Percentiles rank a stretch among this genome's conserved stretches.
phyloP scores from a whole-genome alignment of 371 early-diverging fungal species.

The Capillidium rhysosporum region DNA sequence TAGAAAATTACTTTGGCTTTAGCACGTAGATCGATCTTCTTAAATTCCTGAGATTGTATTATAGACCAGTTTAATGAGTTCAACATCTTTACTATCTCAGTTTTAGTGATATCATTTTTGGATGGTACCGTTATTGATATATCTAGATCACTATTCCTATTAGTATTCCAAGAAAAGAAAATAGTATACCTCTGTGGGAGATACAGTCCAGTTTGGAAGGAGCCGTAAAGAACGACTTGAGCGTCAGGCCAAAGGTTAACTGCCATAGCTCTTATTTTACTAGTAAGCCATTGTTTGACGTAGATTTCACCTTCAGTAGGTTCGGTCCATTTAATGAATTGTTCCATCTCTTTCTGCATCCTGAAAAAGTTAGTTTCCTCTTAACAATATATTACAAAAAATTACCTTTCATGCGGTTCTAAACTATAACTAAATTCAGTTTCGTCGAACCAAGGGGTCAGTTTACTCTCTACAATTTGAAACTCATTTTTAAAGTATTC shows the following conservation, averaged over 20 bases:
- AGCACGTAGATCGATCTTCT: background rate
- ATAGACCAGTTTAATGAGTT: no score
- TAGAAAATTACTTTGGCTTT: background rate
- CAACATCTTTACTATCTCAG: background rate
- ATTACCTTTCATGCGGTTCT: no score
- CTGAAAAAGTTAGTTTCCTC: background rate
- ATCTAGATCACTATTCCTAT: constrained; percentile 49
- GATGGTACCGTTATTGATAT: constrained; percentile 15
- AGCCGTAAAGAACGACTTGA: constrained; percentile 55
- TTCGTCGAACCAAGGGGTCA: no score
- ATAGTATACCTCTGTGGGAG: constrained; percentile 50
- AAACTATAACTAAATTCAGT: no score
- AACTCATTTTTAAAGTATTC: no score
- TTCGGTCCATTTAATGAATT: constrained; percentile 47
- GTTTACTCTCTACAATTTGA: no score
- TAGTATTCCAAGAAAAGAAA: background rate
- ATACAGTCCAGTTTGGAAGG: constrained; percentile 63
- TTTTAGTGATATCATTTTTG: background rate
- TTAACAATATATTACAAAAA: no score
- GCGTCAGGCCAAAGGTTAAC: constrained; percentile 16
- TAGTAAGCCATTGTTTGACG: constrained; percentile 44
- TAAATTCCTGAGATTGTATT: no score
- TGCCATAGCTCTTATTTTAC: constrained; percentile 30
- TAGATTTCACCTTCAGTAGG: constrained; percentile 60
- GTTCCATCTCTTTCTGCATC: constrained; percentile 35